A percentile compares a stretch with the other conserved stretches of the same genome.
phyloP scores from a whole-genome alignment of 495 filamentous ascomycete species.

The Penicillium mononematosum region DNA sequence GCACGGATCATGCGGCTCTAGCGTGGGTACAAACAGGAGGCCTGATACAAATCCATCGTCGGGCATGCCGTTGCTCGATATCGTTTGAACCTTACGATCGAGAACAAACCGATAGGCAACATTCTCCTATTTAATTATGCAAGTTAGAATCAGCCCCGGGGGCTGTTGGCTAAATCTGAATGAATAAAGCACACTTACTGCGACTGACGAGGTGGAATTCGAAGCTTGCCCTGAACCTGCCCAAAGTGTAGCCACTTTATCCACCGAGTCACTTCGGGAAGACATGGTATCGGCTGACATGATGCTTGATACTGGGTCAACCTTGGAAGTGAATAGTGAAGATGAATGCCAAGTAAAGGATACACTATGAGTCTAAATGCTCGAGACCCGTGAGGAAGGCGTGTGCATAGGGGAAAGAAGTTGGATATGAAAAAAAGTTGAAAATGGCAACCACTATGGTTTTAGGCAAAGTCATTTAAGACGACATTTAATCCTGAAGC shows the following conservation, averaged over 20 bases:
- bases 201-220: constrained; percentile 35
- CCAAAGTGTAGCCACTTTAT: constrained; percentile 43
- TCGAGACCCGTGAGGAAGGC: constrained; percentile 4
- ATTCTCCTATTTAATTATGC: constrained; percentile 45
- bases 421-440: background rate
- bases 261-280: constrained; percentile 26
- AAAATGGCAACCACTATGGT: background rate
- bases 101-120: constrained; percentile 64
- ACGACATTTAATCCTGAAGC: background rate
- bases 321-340: background rate
- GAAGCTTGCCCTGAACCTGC: constrained; percentile 38
- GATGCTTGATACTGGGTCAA: background rate
- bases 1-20: constrained; percentile 57
- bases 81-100: constrained; percentile 62
- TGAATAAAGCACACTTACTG: constrained; percentile 28
- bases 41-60: constrained; percentile 61
- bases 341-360: background rate
- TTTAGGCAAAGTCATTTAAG: background rate
- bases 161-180: background rate
- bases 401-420: constrained; percentile 5
- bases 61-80: constrained; percentile 60
- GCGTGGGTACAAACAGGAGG: constrained; percentile 77
- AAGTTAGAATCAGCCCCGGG: constrained; percentile 6
- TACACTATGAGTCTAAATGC: constrained; percentile 1
- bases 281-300: constrained; percentile 16